Conservation (phyloP, 176 grass and related monocot species). For the Triticum aestivum region IWGSC_CS_RefSeq_v2.1 NC_057800.1:185955889-185956388, state of each 20-base stretch:
- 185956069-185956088: not conserved
- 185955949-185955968: not conserved
- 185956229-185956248: no score
- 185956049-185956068: not conserved
- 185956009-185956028: not conserved
- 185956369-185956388: not conserved
- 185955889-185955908: conserved; percentile 4
- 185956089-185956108: not conserved
- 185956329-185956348: conserved; percentile 10
- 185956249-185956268: not conserved
- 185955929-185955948: not conserved
- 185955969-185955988: not conserved
- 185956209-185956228: no score
- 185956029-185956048: not conserved
- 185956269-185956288: not conserved
- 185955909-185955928: not conserved
- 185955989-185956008: conserved; percentile 5
- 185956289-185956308: not conserved
- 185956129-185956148: not conserved
- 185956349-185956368: not conserved
- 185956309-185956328: not conserved
- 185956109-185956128: not conserved
- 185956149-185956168: not conserved
- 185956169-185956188: not conserved
- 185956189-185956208: not conserved